A percentile compares a stretch with the other conserved stretches of the same genome.
Evolutionary conservation across 768 basidiomycete genomes (phyloP).

Genomic region (Tulasnella calospora): DNA sequence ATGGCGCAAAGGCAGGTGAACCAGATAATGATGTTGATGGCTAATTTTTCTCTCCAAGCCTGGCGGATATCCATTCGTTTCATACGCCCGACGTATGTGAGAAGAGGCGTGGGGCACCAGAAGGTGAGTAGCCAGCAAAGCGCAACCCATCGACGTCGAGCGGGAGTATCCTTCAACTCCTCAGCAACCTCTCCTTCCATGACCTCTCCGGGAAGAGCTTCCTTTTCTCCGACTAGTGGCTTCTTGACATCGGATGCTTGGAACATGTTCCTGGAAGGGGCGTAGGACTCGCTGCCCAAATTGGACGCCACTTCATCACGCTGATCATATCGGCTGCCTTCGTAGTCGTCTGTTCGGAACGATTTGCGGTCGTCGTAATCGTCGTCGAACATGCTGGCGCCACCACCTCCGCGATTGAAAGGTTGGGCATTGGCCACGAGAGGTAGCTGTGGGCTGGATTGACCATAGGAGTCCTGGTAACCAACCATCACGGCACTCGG

Average conservation of each 20-base stretch:
- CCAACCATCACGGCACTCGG: constrained; percentile 24
- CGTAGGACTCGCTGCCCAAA: constrained; percentile 88
- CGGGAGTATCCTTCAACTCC: constrained; percentile 73
- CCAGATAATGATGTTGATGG: constrained; percentile 95
- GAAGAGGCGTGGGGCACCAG: constrained; percentile 73
- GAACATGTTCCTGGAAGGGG: constrained; percentile 95
- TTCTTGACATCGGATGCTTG: constrained; percentile 71
- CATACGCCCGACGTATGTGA: constrained; percentile 79
- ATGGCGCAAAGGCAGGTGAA: constrained; percentile 80
- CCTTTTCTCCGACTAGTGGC: constrained; percentile 59
- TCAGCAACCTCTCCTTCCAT: constrained; percentile 86
- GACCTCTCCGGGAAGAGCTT: constrained; percentile 76
- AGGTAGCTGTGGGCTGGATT: constrained; percentile 70
- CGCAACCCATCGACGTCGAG: constrained; percentile 79
- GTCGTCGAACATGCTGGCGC: constrained; percentile 50
- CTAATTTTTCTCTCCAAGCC: constrained; percentile 96
- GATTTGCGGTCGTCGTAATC: constrained; percentile 74
- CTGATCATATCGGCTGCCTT: constrained; percentile 71
- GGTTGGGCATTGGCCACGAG: constrained; percentile 79
- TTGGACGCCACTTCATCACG: constrained; percentile 74
- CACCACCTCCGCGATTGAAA: constrained; percentile 59
- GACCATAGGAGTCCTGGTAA: constrained; percentile 50
- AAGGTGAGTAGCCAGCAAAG: constrained; percentile 87
- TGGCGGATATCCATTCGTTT: constrained; percentile 89
- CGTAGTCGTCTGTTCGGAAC: constrained; percentile 69